phyloP scores from a whole-genome alignment of 371 early-diverging fungal genomes.

The Synchytrium microbalum region DNA sequence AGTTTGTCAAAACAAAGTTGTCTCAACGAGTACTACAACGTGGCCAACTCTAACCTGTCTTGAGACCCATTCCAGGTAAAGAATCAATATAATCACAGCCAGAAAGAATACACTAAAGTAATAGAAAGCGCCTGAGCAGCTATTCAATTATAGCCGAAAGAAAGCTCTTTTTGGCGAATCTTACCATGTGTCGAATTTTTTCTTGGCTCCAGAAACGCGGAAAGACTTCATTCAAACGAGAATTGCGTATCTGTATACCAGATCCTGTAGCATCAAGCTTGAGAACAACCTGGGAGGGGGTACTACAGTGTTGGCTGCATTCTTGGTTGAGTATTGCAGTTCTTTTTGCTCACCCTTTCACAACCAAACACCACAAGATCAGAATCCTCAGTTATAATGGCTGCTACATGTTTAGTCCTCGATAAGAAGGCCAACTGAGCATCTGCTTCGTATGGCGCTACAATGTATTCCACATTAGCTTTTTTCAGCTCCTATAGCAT shows the following conservation, averaged over 20 bases:
- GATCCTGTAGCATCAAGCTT: constrained; percentile 72
- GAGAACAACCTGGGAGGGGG: constrained; percentile 55
- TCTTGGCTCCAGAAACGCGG: constrained; percentile 48
- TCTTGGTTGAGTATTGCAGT: neutral
- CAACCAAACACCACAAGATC: constrained; percentile 96
- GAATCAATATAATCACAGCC: constrained; percentile 95
- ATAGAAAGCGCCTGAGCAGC: neutral
- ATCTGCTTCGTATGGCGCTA: constrained; percentile 99
- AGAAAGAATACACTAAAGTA: constrained; percentile 75
- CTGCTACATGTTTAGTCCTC: constrained; percentile 59
- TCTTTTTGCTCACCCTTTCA: constrained; percentile 36
- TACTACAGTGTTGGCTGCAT: neutral
- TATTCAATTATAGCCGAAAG: neutral
- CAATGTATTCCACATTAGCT: constrained; percentile 65
- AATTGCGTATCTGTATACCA: constrained; percentile 50
- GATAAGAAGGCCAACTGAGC: constrained; percentile 90
- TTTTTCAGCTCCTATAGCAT: constrained; percentile 50
- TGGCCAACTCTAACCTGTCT: constrained; percentile 66
- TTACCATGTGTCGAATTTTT: constrained; percentile 65
- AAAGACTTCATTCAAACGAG: constrained; percentile 25
- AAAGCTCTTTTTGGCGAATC: too few relatives aligned
- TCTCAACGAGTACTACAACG: constrained; percentile 38
- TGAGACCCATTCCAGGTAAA: constrained; percentile 80
- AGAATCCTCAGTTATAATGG: constrained; percentile 94
- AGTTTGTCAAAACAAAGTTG: constrained; percentile 23